phyloP scores from a whole-genome alignment of 1,284 basidiomycete species.

The Phellopilus nigrolimitatus region DNA sequence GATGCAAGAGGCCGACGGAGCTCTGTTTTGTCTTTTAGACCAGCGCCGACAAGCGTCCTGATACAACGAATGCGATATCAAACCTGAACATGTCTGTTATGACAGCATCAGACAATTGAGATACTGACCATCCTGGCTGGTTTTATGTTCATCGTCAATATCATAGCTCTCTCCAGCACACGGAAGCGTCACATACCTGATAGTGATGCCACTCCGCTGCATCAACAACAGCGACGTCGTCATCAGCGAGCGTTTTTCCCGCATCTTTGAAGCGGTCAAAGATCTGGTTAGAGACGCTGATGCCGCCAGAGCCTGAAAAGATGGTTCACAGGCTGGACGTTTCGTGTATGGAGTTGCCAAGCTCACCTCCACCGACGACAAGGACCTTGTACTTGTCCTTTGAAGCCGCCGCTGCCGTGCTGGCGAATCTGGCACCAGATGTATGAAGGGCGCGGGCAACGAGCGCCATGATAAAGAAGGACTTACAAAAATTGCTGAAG shows the following conservation, averaged over 20 bases:
- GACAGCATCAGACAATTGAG: slow-evolving; percentile 7
- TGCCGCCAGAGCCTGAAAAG: slow-evolving; percentile 65
- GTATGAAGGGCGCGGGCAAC: slow-evolving; percentile 8
- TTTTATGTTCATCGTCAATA: background rate
- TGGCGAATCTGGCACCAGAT: slow-evolving; percentile 31
- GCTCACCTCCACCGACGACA: slow-evolving; percentile 62
- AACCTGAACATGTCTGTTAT: slow-evolving; percentile 16
- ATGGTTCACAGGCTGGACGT: background rate
- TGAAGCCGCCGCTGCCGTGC: slow-evolving; percentile 30
- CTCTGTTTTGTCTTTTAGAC: slow-evolving; percentile 65
- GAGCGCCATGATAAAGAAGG: slow-evolving; percentile 4
- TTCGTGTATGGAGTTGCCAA: background rate
- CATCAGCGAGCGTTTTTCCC: slow-evolving; percentile 60
- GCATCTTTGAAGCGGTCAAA: slow-evolving; percentile 71
- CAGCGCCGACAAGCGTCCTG: slow-evolving; percentile 91
- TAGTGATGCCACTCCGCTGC: slow-evolving; percentile 73
- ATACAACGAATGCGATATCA: slow-evolving; percentile 3
- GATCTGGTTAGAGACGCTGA: slow-evolving; percentile 80
- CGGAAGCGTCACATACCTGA: slow-evolving; percentile 45
- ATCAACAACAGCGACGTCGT: slow-evolving; percentile 84
- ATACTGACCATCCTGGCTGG: slow-evolving; percentile 72
- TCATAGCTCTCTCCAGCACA: background rate
- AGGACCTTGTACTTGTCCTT: slow-evolving; percentile 56
- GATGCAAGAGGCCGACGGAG: slow-evolving; percentile 65
- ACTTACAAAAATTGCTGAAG: background rate